Conservation (phyloP, 2,329 filamentous ascomycete species). For the Pleochaeta shiraiana region DNA sequence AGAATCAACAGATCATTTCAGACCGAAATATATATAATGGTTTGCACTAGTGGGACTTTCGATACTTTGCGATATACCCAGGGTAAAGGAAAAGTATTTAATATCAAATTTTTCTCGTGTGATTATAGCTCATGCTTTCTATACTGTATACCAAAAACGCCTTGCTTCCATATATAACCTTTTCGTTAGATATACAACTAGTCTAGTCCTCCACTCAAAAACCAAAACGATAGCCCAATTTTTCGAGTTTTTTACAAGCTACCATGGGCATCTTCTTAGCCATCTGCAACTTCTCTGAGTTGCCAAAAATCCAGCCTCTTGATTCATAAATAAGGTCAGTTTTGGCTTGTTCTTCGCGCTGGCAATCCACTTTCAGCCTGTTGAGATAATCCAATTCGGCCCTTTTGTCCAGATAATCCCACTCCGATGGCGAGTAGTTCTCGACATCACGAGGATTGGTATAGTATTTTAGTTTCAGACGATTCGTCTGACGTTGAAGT, state of each 20-base stretch:
- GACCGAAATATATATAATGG: no score
- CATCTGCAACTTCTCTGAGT: conserved; percentile 32
- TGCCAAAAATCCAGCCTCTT: conserved; percentile 46
- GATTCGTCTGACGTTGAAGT: conserved; percentile 45
- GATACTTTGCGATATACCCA: no score
- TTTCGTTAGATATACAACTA: neutral
- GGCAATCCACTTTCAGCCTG: conserved; percentile 47
- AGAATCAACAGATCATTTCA: no score
- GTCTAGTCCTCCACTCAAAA: neutral
- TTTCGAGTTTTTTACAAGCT: conserved; percentile 33
- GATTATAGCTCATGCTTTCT: no score
- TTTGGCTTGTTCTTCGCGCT: conserved; percentile 39
- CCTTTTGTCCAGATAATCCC: conserved; percentile 50
- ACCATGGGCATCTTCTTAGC: conserved; percentile 32
- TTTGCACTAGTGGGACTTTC: no score
- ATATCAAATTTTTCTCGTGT: no score
- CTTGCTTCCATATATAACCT: neutral
- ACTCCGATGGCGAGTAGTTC: conserved; percentile 44
- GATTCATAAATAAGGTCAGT: conserved; percentile 39
- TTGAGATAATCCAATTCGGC: conserved; percentile 57
- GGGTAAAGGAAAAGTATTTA: no score
- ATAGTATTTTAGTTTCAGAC: conserved; percentile 61
- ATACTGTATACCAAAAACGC: no score
- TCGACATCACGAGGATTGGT: conserved; percentile 60
- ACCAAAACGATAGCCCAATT: conserved; percentile 20